Percentiles rank a stretch among this genome's conserved stretches.
Evolutionary conservation across 306 rosid species (phyloP).

Genomic region (Begonia fuchsioides): DNA sequence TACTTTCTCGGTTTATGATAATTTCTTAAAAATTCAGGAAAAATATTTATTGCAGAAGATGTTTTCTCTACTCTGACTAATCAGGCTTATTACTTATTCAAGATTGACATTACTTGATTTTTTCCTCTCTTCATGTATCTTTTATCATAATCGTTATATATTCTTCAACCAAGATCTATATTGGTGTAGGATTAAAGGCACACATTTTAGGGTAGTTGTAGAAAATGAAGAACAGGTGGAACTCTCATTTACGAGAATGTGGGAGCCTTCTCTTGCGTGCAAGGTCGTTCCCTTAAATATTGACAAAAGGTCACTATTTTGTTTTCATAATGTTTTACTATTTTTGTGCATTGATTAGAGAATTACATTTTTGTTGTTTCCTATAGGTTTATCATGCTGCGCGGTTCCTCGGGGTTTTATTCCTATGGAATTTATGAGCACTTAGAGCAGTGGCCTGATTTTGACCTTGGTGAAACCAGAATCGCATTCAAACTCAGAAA

Average conservation of each 20-base stretch:
- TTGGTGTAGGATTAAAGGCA: slow-evolving; percentile 68
- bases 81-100: not conserved
- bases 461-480: slow-evolving; percentile 81
- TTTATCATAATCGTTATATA: not conserved
- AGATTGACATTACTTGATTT: not conserved
- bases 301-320: slow-evolving; percentile 65
- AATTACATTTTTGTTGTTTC: slow-evolving; percentile 7
- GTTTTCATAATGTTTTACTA: not conserved
- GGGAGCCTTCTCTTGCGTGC: slow-evolving; percentile 89
- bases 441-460: slow-evolving; percentile 72
- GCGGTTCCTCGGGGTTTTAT: slow-evolving; percentile 73
- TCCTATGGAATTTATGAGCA: slow-evolving; percentile 82
- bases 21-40: not conserved
- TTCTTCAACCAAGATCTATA: slow-evolving; percentile 15
- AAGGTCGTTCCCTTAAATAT: slow-evolving; percentile 73
- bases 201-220: slow-evolving; percentile 54
- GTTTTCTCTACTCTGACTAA: not conserved
- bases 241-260: slow-evolving; percentile 63
- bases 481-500: slow-evolving; percentile 76
- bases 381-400: slow-evolving; percentile 65
- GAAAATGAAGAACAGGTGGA: slow-evolving; percentile 80
- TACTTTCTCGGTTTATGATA: slow-evolving; percentile 4
- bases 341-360: not conserved
- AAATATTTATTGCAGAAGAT: not conserved
- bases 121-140: not conserved